phyloP scores from a whole-genome alignment of 2,329 filamentous ascomycete genomes.

The Colletotrichum cereale region DNA sequence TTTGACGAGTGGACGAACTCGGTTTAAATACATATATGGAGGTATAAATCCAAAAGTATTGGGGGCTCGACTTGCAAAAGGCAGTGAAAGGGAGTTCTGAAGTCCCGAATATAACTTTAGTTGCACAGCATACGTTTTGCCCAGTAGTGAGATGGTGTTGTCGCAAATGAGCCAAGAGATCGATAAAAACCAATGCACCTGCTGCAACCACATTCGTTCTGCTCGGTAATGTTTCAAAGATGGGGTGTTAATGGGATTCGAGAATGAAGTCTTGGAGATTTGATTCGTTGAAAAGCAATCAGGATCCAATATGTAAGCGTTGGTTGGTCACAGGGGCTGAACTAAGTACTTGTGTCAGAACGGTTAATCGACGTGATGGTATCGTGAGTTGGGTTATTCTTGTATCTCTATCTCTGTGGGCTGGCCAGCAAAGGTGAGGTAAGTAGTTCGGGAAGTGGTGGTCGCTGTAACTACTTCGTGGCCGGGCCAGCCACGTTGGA shows the following conservation, averaged over 20 bases:
- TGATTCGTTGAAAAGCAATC: conserved; percentile 29
- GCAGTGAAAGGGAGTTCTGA: not conserved
- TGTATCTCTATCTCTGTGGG: too few relatives aligned
- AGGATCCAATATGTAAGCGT: conserved; percentile 7
- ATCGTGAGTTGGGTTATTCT: too few relatives aligned
- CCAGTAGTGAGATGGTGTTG: conserved; percentile 59
- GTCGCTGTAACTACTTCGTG: too few relatives aligned
- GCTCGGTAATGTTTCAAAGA: conserved; percentile 16
- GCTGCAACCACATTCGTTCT: conserved; percentile 2
- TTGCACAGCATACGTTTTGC: conserved; percentile 45
- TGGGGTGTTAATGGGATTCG: not conserved
- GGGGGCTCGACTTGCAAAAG: not conserved
- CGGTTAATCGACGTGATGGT: too few relatives aligned
- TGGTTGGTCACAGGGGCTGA: too few relatives aligned
- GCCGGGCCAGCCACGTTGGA: too few relatives aligned
- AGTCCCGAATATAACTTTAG: not conserved
- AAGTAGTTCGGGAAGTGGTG: too few relatives aligned
- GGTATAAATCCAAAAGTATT: not conserved
- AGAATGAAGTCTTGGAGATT: conserved; percentile 12
- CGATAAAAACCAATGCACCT: conserved; percentile 4
- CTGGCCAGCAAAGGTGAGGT: too few relatives aligned
- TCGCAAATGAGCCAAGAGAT: conserved; percentile 9
- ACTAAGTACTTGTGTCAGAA: too few relatives aligned
- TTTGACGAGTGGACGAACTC: not conserved
- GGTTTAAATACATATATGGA: not conserved